These are phyloP conservation scores for Catunica adiposa DNA, from an alignment of 2,329 filamentous ascomycete genomes.

Conservation along the genomic window DNA sequence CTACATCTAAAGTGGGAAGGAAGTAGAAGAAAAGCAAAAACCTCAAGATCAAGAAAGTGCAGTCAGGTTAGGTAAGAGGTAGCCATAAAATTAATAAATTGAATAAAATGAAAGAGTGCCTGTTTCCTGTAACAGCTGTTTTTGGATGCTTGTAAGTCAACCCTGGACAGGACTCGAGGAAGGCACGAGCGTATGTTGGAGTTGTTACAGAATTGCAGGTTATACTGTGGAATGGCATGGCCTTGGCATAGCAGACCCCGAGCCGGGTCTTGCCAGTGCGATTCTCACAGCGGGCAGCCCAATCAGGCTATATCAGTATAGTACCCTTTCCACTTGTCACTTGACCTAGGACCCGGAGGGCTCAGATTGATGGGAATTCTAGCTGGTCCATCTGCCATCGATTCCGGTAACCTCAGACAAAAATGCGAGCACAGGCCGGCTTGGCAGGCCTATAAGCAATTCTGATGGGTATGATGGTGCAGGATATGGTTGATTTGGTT, in stretches of 20 bases:
- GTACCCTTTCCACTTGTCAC: no score
- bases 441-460: not conserved
- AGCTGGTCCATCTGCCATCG: not conserved
- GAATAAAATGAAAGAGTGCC: not conserved
- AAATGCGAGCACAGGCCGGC: not conserved
- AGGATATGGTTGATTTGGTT: not conserved
- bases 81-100: not conserved
- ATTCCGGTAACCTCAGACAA: not conserved
- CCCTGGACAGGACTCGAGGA: not conserved
- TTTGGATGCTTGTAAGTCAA: not conserved
- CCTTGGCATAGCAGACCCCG: not conserved
- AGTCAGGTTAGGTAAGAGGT: not conserved
- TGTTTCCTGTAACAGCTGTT: not conserved
- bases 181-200: not conserved
- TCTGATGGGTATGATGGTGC: not conserved
- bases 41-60: not conserved
- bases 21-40: not conserved
- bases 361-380: not conserved
- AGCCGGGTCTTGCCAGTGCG: no score
- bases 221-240: not conserved
- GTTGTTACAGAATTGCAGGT: constrained; percentile 3
- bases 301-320: no score
- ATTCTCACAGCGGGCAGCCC: no score
- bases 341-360: not conserved
- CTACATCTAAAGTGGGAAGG: not conserved